Percentiles rank a stretch among this genome's conserved stretches.
Conservation (phyloP, 495 filamentous ascomycete species). For the Lasiosphaeria miniovina region DNA sequence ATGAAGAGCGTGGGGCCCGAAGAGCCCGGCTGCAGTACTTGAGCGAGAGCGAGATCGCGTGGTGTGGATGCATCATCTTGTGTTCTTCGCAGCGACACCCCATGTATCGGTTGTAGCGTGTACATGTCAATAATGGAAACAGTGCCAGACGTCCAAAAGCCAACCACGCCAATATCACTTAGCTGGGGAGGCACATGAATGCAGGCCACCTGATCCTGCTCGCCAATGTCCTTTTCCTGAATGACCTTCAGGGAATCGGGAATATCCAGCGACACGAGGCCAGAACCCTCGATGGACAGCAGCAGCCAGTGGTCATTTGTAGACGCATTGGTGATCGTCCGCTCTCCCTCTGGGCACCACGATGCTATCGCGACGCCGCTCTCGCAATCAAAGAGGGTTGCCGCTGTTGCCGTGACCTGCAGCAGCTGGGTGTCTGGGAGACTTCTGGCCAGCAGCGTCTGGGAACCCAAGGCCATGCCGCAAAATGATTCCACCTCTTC, state of each 20-base stretch:
- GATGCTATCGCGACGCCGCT: conserved; percentile 63
- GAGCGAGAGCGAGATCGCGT: conserved; percentile 73
- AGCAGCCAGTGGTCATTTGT: conserved; percentile 65
- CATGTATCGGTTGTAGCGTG: conserved; percentile 54
- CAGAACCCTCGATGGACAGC: conserved; percentile 69
- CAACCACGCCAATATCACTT: conserved; percentile 62
- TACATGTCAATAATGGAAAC: conserved; percentile 67
- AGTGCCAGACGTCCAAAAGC: conserved; percentile 76
- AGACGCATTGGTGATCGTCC: conserved; percentile 73
- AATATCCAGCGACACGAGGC: conserved; percentile 65
- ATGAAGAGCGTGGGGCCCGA: conserved; percentile 73
- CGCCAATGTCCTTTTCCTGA: conserved; percentile 55
- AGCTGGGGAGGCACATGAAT: conserved; percentile 54
- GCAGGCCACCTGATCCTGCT: conserved; percentile 77
- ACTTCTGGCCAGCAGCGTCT: conserved; percentile 69
- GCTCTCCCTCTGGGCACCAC: conserved; percentile 59
- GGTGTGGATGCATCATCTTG: conserved; percentile 72
- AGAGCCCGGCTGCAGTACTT: conserved; percentile 55
- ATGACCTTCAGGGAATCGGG: conserved; percentile 53
- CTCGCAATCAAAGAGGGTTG: conserved; percentile 63
- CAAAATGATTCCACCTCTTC: conserved; percentile 77
- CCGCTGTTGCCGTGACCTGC: conserved; percentile 70
- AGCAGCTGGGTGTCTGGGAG: conserved; percentile 61
- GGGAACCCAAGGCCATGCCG: conserved; percentile 65
- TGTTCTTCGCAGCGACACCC: conserved; percentile 47